A percentile compares a stretch with the other conserved stretches of the same genome.
phyloP scores from a whole-genome alignment of 1,139 yeast genomes.

The Kurtzmaniella quercitrusa region DNA sequence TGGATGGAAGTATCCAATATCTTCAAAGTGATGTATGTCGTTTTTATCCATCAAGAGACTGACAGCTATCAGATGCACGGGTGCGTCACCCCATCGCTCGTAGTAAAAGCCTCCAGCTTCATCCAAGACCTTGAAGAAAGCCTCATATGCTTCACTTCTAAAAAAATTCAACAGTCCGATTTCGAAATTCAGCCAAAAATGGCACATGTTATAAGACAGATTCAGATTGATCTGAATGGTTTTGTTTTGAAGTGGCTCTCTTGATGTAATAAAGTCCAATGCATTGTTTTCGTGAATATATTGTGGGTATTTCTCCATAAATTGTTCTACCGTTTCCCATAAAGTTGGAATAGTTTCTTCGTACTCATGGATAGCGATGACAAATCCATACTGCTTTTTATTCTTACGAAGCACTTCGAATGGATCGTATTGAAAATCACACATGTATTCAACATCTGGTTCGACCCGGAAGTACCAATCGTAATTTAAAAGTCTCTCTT shows the following conservation, averaged over 20 bases:
- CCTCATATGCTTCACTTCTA: slow-evolving; percentile 63
- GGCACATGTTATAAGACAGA: slow-evolving; percentile 80
- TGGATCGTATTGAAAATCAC: slow-evolving; percentile 49
- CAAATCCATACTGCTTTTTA: slow-evolving; percentile 40
- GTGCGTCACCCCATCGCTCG: slow-evolving; percentile 98
- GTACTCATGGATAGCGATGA: slow-evolving; percentile 42
- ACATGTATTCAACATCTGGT: slow-evolving; percentile 45
- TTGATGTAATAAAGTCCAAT: slow-evolving; percentile 64
- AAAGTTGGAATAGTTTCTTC: slow-evolving; percentile 61
- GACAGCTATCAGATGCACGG: slow-evolving; percentile 83
- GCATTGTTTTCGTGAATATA: slow-evolving; percentile 66
- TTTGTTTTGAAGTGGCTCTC: slow-evolving; percentile 29
- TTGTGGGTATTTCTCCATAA: slow-evolving; percentile 57
- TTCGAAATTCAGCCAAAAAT: slow-evolving; percentile 95
- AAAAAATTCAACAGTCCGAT: slow-evolving; percentile 79
- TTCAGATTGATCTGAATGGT: slow-evolving; percentile 24
- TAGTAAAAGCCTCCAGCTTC: slow-evolving; percentile 80
- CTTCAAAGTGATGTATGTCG: slow-evolving; percentile 84
- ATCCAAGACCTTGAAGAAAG: slow-evolving; percentile 70
- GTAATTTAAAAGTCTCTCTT: slow-evolving; percentile 33
- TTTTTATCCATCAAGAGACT: slow-evolving; percentile 61
- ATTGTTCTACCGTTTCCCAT: slow-evolving; percentile 72
- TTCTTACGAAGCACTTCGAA: slow-evolving; percentile 31
- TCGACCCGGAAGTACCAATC: slow-evolving; percentile 47
- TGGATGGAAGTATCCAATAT: slow-evolving; percentile 79